Conservation (phyloP, 1,139 yeast genomes). For the Suhomyces taliae region DNA sequence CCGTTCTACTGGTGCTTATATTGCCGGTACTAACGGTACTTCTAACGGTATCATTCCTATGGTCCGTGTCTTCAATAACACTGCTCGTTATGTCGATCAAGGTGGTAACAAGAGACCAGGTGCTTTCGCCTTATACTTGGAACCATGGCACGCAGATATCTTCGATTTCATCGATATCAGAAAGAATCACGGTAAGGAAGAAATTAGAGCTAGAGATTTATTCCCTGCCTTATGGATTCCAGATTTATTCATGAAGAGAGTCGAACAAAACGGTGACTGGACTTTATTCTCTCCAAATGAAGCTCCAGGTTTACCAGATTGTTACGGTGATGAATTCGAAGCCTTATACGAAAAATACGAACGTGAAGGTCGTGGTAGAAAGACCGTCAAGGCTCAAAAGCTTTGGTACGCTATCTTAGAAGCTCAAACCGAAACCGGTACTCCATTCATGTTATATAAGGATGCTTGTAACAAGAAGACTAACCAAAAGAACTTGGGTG, state of each 20-base stretch:
- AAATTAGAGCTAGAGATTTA: constrained; percentile 54
- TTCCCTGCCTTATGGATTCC: constrained; percentile 63
- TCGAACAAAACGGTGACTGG: constrained; percentile 77
- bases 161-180: constrained; percentile 52
- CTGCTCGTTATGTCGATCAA: constrained; percentile 62
- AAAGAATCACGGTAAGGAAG: constrained; percentile 60
- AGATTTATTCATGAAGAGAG: constrained; percentile 80
- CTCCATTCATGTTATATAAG: constrained; percentile 88
- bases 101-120: constrained; percentile 67
- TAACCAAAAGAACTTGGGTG: constrained; percentile 84
- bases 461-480: constrained; percentile 83
- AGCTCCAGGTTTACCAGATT: constrained; percentile 80
- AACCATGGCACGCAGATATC: constrained; percentile 63
- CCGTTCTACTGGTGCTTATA: constrained; percentile 50
- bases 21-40: constrained; percentile 54
- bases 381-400: constrained; percentile 79
- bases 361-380: constrained; percentile 66
- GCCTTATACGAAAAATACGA: constrained; percentile 70
- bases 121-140: constrained; percentile 60
- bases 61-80: constrained; percentile 58
- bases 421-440: constrained; percentile 91
- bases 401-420: constrained; percentile 85
- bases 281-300: constrained; percentile 85
- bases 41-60: constrained; percentile 60
- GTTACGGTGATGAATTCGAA: constrained; percentile 80